Evolutionary conservation across 257 asterid genomes (phyloP).

Genomic region (Petunia secreta): DNA sequence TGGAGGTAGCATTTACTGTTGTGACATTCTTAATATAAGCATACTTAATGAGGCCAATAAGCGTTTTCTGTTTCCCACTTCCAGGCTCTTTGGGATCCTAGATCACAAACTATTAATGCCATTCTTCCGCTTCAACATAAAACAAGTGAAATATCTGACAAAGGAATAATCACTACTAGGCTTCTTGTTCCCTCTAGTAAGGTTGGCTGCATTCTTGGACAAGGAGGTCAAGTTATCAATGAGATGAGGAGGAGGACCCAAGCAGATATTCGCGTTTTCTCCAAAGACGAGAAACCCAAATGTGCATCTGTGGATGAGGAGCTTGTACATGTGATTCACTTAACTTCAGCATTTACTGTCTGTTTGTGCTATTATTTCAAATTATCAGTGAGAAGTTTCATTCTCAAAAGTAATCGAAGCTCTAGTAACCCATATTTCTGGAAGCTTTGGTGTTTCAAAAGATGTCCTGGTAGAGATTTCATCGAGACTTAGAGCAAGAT

Average conservation of each 20-base stretch:
- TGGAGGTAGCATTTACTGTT: constrained; percentile 58
- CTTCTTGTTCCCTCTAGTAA: constrained; percentile 82
- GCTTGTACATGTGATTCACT: constrained; percentile 76
- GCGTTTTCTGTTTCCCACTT: constrained; percentile 32
- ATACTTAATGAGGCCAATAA: constrained; percentile 36
- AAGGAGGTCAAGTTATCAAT: constrained; percentile 79
- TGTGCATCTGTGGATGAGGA: constrained; percentile 81
- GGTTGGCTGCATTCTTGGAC: constrained; percentile 91
- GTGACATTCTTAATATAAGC: constrained; percentile 26
- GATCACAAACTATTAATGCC: constrained; percentile 73
- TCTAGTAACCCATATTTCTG: constrained; percentile 58
- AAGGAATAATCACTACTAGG: constrained; percentile 67
- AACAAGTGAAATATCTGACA: constrained; percentile 64
- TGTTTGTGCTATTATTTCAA: no score
- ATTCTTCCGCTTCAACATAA: constrained; percentile 74
- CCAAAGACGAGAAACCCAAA: constrained; percentile 72
- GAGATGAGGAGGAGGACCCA: constrained; percentile 90
- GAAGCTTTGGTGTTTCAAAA: constrained; percentile 66
- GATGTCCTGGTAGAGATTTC: constrained; percentile 82
- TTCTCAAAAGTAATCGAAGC: constrained; percentile 25
- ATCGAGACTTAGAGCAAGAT: constrained; percentile 72
- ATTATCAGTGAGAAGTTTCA: not conserved
- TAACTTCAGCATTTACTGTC: no score
- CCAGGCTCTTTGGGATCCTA: constrained; percentile 63
- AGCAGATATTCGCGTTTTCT: constrained; percentile 78